Conservation (phyloP, 441 rosid genomes). For the Biscutella auriculata region DNA sequence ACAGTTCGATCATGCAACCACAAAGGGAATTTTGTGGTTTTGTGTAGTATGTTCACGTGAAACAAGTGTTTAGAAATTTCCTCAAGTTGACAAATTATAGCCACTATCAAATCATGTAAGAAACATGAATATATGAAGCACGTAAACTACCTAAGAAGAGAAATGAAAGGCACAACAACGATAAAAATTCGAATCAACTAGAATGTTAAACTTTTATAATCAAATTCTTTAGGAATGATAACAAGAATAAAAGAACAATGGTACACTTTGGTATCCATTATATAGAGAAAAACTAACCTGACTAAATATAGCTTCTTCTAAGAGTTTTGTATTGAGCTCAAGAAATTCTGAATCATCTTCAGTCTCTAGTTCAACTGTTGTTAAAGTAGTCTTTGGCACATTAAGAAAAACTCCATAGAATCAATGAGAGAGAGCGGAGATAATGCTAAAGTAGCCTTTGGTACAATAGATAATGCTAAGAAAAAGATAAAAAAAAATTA, state of each 20-base stretch:
- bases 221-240: background rate
- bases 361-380: conserved; percentile 74
- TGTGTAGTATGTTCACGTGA: conserved; percentile 68
- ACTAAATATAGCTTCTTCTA: conserved; percentile 67
- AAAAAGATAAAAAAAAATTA: too few relatives aligned
- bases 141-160: background rate
- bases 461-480: too few relatives aligned
- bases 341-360: conserved; percentile 99
- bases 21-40: conserved; percentile 80
- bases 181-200: background rate
- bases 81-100: background rate
- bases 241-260: background rate
- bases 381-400: conserved; percentile 60
- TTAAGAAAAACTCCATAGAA: conserved; percentile 44
- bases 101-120: background rate
- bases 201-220: background rate
- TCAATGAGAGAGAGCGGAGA: too few relatives aligned
- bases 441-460: too few relatives aligned
- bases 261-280: background rate
- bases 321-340: conserved; percentile 83
- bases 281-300: conserved; percentile 37
- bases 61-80: too few relatives aligned
- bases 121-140: background rate
- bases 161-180: background rate
- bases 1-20: conserved; percentile 77